phyloP scores from a whole-genome alignment of 371 early-diverging fungal species.

The Mucor indicus region DNA sequence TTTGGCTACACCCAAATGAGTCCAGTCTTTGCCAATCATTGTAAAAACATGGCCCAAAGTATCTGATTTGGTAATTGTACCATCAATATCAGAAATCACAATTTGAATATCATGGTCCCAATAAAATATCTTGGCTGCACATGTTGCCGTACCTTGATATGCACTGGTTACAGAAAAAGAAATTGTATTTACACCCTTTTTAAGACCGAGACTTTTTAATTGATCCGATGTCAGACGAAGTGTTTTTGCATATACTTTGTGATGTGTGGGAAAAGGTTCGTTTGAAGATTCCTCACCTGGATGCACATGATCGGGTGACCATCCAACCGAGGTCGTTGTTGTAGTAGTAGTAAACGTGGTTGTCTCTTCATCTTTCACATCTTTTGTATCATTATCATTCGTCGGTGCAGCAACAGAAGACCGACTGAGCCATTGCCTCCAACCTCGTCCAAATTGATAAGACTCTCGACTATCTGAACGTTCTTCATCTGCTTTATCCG shows the following conservation, averaged over 20 bases:
- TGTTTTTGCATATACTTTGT: constrained; percentile 79
- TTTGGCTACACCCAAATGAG: constrained; percentile 95
- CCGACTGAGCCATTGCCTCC: constrained; percentile 52
- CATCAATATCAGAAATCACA: constrained; percentile 99
- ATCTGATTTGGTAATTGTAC: constrained; percentile 99
- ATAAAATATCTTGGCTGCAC: constrained; percentile 84
- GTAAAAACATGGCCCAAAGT: constrained; percentile 96
- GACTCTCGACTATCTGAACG: constrained; percentile 34
- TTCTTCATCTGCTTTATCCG: neutral
- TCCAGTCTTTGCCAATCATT: constrained; percentile 99
- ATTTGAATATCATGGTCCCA: constrained; percentile 88
- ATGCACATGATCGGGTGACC: constrained; percentile 32
- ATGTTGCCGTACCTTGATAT: constrained; percentile 75
- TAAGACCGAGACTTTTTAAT: constrained; percentile 76
- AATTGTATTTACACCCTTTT: constrained; percentile 88
- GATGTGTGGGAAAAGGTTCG: constrained; percentile 3
- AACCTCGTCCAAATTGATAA: constrained; percentile 40
- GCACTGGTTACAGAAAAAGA: constrained; percentile 84
- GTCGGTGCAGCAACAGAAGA: constrained; percentile 33
- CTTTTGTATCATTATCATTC: neutral
- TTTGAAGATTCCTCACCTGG: no score
- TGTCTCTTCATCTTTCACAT: constrained; percentile 18
- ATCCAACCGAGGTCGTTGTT: constrained; percentile 41
- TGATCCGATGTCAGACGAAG: constrained; percentile 91
- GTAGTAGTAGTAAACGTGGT: constrained; percentile 44